phyloP scores from a whole-genome alignment of 768 basidiomycete species.

The Hericium alpestre region DNA sequence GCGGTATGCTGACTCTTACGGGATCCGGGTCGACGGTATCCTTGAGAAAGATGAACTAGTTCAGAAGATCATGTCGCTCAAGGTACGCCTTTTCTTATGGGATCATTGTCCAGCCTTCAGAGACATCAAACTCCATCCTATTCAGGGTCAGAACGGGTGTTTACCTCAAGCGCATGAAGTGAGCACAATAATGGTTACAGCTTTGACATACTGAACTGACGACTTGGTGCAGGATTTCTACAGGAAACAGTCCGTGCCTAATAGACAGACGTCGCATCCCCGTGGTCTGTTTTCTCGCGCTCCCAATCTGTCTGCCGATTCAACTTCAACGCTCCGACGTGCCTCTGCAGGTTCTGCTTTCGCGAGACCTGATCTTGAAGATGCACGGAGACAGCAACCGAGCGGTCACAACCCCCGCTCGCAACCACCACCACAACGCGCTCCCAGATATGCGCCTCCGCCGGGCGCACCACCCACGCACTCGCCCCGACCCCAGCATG shows the following conservation, averaged over 20 bases:
- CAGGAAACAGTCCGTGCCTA: conserved; percentile 53
- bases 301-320: conserved; percentile 18
- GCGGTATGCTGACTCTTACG: conserved; percentile 62
- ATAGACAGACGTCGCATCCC: conserved; percentile 19
- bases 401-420: conserved; percentile 13
- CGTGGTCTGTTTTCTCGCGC: conserved; percentile 35
- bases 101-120: no score
- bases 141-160: no score
- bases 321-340: conserved; percentile 12
- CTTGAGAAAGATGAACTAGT: conserved; percentile 76
- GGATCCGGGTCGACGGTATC: conserved; percentile 48
- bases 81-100: conserved; percentile 23
- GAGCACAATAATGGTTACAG: conserved; percentile 32
- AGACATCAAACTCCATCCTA: no score
- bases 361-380: conserved; percentile 17
- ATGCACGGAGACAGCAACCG: conserved; percentile 16
- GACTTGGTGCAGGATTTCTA: conserved; percentile 37
- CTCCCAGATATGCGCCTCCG: conserved; percentile 11
- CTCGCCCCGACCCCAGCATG: not conserved
- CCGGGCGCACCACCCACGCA: conserved; percentile 9
- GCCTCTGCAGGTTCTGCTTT: conserved; percentile 13
- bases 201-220: not conserved
- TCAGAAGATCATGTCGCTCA: conserved; percentile 41
- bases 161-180: not conserved
- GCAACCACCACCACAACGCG: not conserved